Percentiles rank a stretch among this genome's conserved stretches.
These are phyloP conservation scores for Geotrichum siamense DNA, from an alignment of 1,139 yeast species.

Conservation along the genomic window DNA sequence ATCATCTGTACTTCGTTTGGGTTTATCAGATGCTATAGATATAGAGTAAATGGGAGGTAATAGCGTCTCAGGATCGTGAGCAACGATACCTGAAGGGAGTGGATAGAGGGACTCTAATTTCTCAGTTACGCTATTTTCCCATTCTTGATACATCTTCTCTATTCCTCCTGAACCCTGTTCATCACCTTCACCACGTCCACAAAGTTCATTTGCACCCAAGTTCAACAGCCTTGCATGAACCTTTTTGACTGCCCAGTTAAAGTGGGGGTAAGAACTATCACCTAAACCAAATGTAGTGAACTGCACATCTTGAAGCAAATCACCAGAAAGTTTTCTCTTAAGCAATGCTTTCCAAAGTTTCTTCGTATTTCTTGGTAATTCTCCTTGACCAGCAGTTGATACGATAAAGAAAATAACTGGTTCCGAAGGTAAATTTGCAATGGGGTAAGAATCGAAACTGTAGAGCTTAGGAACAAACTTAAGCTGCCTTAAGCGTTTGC, in stretches of 20 bases:
- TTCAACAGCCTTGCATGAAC: slow-evolving; percentile 70
- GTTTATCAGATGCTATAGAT: slow-evolving; percentile 26
- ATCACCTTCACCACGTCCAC: slow-evolving; percentile 80
- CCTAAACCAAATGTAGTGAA: slow-evolving; percentile 85
- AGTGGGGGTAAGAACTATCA: slow-evolving; percentile 86
- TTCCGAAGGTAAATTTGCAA: slow-evolving; percentile 40
- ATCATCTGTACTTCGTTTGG: slow-evolving; percentile 29
- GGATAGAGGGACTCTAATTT: slow-evolving; percentile 34
- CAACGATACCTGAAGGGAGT: slow-evolving; percentile 25
- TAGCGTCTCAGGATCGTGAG: slow-evolving; percentile 25
- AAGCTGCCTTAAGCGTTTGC: slow-evolving; percentile 49
- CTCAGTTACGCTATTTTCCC: slow-evolving; percentile 53
- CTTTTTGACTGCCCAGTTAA: slow-evolving; percentile 76
- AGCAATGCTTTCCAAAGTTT: slow-evolving; percentile 69
- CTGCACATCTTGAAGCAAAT: slow-evolving; percentile 50
- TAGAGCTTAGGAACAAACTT: slow-evolving; percentile 42
- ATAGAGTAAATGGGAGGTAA: slow-evolving; percentile 38
- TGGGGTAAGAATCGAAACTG: slow-evolving; percentile 52
- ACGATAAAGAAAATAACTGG: slow-evolving; percentile 57
- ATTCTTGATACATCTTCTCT: slow-evolving; percentile 69
- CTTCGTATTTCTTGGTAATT: slow-evolving; percentile 69
- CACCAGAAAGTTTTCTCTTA: slow-evolving; percentile 54
- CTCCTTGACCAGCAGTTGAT: slow-evolving; percentile 96
- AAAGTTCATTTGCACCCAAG: slow-evolving; percentile 70
- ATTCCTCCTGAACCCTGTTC: slow-evolving; percentile 75